phyloP scores from a whole-genome alignment of 495 filamentous ascomycete species.

The Aspergillus saccharolyticus region DNA sequence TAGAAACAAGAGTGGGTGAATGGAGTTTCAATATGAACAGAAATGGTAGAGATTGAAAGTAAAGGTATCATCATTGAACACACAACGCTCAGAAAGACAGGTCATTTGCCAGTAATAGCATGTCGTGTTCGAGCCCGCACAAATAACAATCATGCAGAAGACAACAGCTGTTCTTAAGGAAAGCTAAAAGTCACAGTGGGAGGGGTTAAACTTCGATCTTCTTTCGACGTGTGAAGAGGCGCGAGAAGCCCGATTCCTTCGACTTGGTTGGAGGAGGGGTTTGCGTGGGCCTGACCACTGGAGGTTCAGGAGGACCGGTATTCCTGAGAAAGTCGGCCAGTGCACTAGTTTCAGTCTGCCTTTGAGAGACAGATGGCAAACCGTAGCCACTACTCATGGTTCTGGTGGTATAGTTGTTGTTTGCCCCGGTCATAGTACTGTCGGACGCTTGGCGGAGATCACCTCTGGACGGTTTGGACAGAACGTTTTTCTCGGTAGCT shows the following conservation, averaged over 20 bases:
- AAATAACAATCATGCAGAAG: slow-evolving; percentile 1
- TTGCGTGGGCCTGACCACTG: slow-evolving; percentile 11
- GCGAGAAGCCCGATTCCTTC: slow-evolving; percentile 31
- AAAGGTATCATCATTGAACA: slow-evolving; percentile 32
- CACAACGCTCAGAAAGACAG: slow-evolving; percentile 33
- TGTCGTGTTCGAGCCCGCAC: slow-evolving; percentile 12
- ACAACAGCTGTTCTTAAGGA: background rate
- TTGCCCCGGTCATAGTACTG: slow-evolving; percentile 17
- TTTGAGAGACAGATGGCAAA: slow-evolving; percentile 21
- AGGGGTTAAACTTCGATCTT: slow-evolving; percentile 33
- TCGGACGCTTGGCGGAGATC: slow-evolving; percentile 32
- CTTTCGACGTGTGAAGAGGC: slow-evolving; percentile 40
- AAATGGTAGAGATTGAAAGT: slow-evolving; percentile 18
- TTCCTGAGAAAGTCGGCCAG: slow-evolving; percentile 76
- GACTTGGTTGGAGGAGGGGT: slow-evolving; percentile 15
- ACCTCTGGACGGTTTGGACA: slow-evolving; percentile 27
- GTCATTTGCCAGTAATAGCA: slow-evolving; percentile 22
- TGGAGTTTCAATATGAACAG: background rate
- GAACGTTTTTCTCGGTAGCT: slow-evolving; percentile 22
- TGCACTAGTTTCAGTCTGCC: slow-evolving; percentile 57
- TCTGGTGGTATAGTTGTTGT: slow-evolving; percentile 35
- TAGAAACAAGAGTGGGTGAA: too few species aligned
- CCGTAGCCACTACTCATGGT: slow-evolving; percentile 12
- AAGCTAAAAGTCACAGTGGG: slow-evolving; percentile 4
- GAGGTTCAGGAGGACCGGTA: slow-evolving; percentile 61